Evolutionary conservation across 345 rosid species (phyloP).

Genomic region (Camelina neglecta): DNA sequence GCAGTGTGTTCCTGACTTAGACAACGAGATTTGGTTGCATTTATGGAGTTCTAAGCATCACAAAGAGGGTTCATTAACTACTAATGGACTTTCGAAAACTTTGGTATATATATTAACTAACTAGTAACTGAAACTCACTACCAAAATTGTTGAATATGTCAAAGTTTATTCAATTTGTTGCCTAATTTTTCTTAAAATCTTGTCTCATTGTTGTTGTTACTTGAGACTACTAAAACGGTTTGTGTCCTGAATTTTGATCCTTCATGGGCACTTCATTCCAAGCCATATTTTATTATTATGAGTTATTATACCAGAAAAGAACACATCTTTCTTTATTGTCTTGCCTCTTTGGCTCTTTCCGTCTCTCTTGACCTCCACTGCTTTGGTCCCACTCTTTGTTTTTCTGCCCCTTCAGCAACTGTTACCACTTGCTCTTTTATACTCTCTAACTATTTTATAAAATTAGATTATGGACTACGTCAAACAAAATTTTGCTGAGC

Average conservation of each 20-base stretch:
- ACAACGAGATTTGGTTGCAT: conserved; percentile 39
- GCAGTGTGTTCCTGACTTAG: conserved; percentile 35
- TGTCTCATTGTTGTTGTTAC: conserved; percentile 18
- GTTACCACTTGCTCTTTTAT: conserved; percentile 31
- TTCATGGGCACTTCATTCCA: conserved; percentile 25
- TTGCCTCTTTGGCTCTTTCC: conserved; percentile 44
- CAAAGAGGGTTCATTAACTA: conserved; percentile 32
- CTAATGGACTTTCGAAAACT: conserved; percentile 22
- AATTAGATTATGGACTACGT: conserved; percentile 38
- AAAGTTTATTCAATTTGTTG: background rate
- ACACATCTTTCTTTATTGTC: conserved; percentile 33
- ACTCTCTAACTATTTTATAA: conserved; percentile 3
- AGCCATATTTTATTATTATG: conserved; percentile 24
- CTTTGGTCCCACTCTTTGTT: conserved; percentile 45
- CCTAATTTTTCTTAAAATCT: conserved; percentile 17
- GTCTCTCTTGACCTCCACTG: conserved; percentile 41
- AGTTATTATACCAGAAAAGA: conserved; percentile 37
- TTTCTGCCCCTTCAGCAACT: conserved; percentile 38
- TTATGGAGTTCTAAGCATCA: conserved; percentile 38
- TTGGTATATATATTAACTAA: conserved; percentile 21
- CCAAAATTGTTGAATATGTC: background rate
- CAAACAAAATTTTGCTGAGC: conserved; percentile 21
- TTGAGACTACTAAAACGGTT: conserved; percentile 18
- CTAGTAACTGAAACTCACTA: background rate
- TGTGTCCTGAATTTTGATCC: conserved; percentile 26